Base-by-base conservation (phyloP, 179 eudicot species). In the Silene coronaria region DNA sequence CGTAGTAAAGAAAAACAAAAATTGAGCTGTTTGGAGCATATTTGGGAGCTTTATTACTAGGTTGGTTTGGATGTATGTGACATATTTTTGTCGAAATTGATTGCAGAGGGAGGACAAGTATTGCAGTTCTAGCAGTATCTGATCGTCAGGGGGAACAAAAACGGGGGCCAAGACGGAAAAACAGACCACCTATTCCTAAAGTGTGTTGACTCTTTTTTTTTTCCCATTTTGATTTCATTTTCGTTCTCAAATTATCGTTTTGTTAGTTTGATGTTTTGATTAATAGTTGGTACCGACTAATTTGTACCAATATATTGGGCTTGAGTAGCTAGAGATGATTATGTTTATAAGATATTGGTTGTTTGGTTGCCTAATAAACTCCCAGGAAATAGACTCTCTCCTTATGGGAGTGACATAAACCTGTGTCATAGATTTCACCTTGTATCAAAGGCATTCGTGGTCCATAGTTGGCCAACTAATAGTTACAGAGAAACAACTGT, bases 41-140 rank as follows among this genome's bases (percentile, higher is more conserved):
- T 57, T 72, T 32, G 28, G 5, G 14, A 12, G 46, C 5, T 45
- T 45, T n/a, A 5, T 3, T n/a, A 19, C 23, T 5, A 42, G 24
- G 27, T 6, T 66, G 10, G 23, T 66, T 32, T 8, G 36, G 51
- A 32, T 8, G 6, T 16, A 53, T 67, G 66, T 17, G 2, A 10
- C 5, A 26, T 55, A 5, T 46, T 28, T 19, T 65, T 30, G 21
- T 12, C 17, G 19, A 13, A 74, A 22, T 17, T 74, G 66, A 53
- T 74, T 58, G 73, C 83, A 95, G 97, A 87, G 99, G 99, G 83
- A 89, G 99, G 84, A 81, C 86, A 62, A 95, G 97, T 72, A 87
- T 92, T 77, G 93, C 97, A 11, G 86, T 85, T 75, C 55, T 84
- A 67, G 82, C 84, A 48, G 88, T 78, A 73, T 78, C 76, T 58